Evolutionary conservation across 306 rosid species (phyloP).

Genomic region (Comarum palustre): DNA sequence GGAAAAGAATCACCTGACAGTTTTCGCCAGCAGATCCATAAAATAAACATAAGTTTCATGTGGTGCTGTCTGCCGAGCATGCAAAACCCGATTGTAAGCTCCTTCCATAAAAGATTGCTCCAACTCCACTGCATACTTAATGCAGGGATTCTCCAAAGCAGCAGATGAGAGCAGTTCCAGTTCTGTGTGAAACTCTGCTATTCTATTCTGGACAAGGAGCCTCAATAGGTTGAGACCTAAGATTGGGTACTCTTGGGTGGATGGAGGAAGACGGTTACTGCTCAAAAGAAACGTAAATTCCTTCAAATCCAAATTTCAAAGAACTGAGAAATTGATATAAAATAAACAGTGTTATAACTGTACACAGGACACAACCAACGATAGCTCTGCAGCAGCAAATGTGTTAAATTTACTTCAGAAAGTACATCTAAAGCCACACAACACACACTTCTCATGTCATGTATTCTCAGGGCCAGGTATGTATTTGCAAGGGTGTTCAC

Average conservation of each 20-base stretch:
- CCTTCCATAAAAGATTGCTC: slow-evolving; percentile 99
- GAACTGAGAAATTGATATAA: background rate
- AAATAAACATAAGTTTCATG: slow-evolving; percentile 83
- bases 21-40: slow-evolving; percentile 97
- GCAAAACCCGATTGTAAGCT: slow-evolving; percentile 92
- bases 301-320: background rate
- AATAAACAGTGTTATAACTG: background rate
- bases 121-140: slow-evolving; percentile 93
- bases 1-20: slow-evolving; percentile 62
- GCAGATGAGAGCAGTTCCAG: slow-evolving; percentile 75
- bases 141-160: slow-evolving; percentile 91
- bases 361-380: background rate
- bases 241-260: slow-evolving; percentile 83
- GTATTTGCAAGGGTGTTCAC: background rate
- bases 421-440: background rate
- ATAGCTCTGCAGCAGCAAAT: background rate
- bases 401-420: background rate
- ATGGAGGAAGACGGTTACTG: slow-evolving; percentile 76
- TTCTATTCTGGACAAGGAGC: slow-evolving; percentile 94
- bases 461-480: background rate
- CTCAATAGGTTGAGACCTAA: slow-evolving; percentile 96
- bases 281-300: slow-evolving; percentile 26
- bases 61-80: slow-evolving; percentile 90
- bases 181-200: slow-evolving; percentile 97
- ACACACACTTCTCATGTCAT: background rate